These are phyloP conservation scores for Triangularia verruculosa DNA, from an alignment of 2,329 filamentous ascomycete genomes.

Conservation along the genomic window DNA sequence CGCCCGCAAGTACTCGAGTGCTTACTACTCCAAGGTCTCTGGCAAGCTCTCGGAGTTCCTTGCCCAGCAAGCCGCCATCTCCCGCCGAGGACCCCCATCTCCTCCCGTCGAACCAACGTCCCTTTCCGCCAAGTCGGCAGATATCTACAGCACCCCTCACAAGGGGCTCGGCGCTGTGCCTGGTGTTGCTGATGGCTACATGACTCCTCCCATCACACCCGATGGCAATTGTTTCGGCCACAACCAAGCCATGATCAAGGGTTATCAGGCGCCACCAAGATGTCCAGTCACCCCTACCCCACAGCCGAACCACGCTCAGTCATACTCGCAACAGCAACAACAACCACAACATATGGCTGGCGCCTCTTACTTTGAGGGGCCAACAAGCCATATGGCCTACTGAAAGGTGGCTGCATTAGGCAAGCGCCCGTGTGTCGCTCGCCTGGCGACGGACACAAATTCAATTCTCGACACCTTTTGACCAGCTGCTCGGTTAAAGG, in stretches of 20 bases:
- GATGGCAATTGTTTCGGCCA: slow-evolving; percentile 59
- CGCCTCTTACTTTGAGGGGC: slow-evolving; percentile 44
- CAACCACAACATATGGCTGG: slow-evolving; percentile 45
- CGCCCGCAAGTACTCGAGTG: slow-evolving; percentile 57
- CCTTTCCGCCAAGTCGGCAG: slow-evolving; percentile 48
- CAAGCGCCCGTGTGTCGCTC: background rate
- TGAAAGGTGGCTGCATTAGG: slow-evolving; percentile 13
- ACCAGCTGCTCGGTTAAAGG: background rate
- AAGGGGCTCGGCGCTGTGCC: slow-evolving; percentile 66
- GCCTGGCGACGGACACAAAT: background rate
- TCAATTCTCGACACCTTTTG: background rate
- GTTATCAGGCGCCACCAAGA: slow-evolving; percentile 50
- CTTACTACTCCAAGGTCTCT: slow-evolving; percentile 52
- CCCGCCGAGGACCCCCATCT: slow-evolving; percentile 55
- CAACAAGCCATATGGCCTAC: slow-evolving; percentile 28
- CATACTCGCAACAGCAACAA: slow-evolving; percentile 30
- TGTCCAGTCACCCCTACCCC: slow-evolving; percentile 64
- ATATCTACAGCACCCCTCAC: slow-evolving; percentile 74
- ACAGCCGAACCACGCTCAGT: slow-evolving; percentile 38
- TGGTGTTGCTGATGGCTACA: slow-evolving; percentile 67
- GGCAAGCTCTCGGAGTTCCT: slow-evolving; percentile 57
- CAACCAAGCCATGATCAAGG: slow-evolving; percentile 42
- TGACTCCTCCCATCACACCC: slow-evolving; percentile 83
- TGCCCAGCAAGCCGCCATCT: slow-evolving; percentile 56
- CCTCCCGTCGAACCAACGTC: slow-evolving; percentile 53